A percentile compares a stretch with the other conserved stretches of the same genome.
Evolutionary conservation across 192 early-diverging fungal species (phyloP).

Genomic region (Backusella macrospora): DNA sequence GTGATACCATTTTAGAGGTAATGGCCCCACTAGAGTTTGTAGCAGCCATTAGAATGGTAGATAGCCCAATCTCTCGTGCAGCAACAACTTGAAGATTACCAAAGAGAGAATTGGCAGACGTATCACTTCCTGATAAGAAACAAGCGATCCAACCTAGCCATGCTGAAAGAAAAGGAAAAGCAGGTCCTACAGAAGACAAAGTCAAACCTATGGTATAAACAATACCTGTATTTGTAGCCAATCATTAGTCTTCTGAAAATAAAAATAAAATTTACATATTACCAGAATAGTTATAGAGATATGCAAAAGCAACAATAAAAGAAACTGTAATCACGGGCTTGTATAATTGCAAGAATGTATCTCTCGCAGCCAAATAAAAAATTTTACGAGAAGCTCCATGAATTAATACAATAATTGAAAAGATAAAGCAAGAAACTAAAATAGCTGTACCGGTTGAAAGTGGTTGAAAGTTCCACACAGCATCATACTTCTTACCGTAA

Average conservation of each 20-base stretch:
- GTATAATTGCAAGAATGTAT: constrained; percentile 31
- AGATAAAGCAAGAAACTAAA: constrained; percentile 21
- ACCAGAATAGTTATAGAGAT: constrained; percentile 37
- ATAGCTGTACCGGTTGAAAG: constrained; percentile 40
- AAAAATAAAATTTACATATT: not conserved
- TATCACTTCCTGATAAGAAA: constrained; percentile 42
- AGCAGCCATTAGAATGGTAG: constrained; percentile 35
- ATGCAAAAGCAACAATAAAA: constrained; percentile 44
- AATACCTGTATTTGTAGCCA: constrained; percentile 18
- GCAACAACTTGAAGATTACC: constrained; percentile 43
- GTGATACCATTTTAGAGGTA: constrained; percentile 40
- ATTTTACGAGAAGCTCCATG: constrained; percentile 22
- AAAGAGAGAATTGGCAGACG: constrained; percentile 38
- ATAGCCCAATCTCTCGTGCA: constrained; percentile 37
- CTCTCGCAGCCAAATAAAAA: constrained; percentile 16
- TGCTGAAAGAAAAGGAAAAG: constrained; percentile 40
- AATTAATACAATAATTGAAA: constrained; percentile 23
- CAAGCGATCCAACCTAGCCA: constrained; percentile 40
- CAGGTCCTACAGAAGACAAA: constrained; percentile 32
- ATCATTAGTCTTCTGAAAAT: not conserved
- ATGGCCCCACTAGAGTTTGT: constrained; percentile 37
- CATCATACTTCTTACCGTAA: constrained; percentile 38
- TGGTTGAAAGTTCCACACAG: constrained; percentile 40
- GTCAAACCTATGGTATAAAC: constrained; percentile 38
- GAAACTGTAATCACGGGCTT: constrained; percentile 39